Conservation (phyloP, 1,284 basidiomycete genomes). For the Waitea zeae region DNA sequence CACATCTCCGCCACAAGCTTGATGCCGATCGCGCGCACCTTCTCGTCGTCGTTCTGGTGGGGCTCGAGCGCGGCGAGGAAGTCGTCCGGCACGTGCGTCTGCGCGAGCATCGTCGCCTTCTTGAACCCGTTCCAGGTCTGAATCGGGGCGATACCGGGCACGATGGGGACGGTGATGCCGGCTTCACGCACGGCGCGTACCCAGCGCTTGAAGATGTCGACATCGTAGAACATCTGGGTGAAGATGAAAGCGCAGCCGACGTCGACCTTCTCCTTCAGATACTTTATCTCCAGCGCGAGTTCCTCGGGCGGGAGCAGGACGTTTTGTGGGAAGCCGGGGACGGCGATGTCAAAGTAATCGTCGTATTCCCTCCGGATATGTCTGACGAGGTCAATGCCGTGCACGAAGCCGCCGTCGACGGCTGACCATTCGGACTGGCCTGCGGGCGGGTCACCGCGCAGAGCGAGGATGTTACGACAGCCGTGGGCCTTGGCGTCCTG, state of each 20-base stretch:
- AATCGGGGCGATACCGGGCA: constrained; percentile 96
- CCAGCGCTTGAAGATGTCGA: constrained; percentile 74
- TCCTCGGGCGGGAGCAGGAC: constrained; percentile 12
- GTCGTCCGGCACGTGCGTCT: constrained; percentile 57
- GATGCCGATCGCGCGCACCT: constrained; percentile 83
- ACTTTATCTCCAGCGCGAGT: constrained; percentile 57
- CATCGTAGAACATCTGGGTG: constrained; percentile 96
- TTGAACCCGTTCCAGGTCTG: constrained; percentile 92
- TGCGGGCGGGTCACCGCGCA: constrained; percentile 60
- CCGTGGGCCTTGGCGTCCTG: too few species aligned
- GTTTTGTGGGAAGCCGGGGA: constrained; percentile 40
- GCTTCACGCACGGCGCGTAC: constrained; percentile 41
- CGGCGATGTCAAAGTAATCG: constrained; percentile 81
- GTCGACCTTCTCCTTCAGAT: constrained; percentile 82
- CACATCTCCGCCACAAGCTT: constrained; percentile 40
- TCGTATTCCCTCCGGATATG: constrained; percentile 85
- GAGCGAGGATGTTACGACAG: neutral
- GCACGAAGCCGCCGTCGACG: constrained; percentile 71
- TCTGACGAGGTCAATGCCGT: constrained; percentile 78
- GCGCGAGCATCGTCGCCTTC: constrained; percentile 80
- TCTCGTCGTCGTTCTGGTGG: constrained; percentile 83
- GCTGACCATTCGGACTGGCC: constrained; percentile 88
- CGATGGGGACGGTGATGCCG: constrained; percentile 85
- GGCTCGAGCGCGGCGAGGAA: constrained; percentile 59
- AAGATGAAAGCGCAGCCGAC: constrained; percentile 94